Percentiles rank a stretch among this genome's conserved stretches.
Conservation (phyloP, 495 filamentous ascomycete species). For the Hypomontagnella submonticulosa region DNA sequence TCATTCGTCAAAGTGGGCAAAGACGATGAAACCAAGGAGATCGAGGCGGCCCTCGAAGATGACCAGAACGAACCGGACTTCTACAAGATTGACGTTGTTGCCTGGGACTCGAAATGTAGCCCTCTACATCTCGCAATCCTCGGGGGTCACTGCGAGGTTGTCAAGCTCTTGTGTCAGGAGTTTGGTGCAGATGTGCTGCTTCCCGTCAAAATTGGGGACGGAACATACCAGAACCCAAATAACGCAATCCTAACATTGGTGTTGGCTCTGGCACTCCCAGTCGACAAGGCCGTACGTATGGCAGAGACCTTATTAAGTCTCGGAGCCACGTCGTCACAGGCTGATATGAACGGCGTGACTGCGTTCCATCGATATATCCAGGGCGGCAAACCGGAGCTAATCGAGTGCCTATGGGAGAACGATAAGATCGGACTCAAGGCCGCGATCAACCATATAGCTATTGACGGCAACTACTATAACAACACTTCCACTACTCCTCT, state of each 20-base stretch:
- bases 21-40: conserved; percentile 47
- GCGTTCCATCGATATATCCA: conserved; percentile 67
- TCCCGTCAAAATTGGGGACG: conserved; percentile 69
- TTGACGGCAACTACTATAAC: conserved; percentile 44
- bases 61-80: conserved; percentile 76
- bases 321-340: conserved; percentile 78
- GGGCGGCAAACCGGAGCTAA: conserved; percentile 59
- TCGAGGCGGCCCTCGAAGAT: conserved; percentile 58
- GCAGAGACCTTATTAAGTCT: conserved; percentile 69
- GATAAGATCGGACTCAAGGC: conserved; percentile 69
- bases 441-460: conserved; percentile 70
- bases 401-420: conserved; percentile 64
- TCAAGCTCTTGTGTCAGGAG: conserved; percentile 74
- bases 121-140: conserved; percentile 82
- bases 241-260: conserved; percentile 72
- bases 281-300: conserved; percentile 70
- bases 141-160: conserved; percentile 71
- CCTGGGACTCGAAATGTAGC: conserved; percentile 79
- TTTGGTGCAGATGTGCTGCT: conserved; percentile 79
- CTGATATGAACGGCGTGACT: conserved; percentile 67
- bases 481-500: conserved; percentile 51
- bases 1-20: conserved; percentile 75
- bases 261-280: conserved; percentile 66
- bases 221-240: conserved; percentile 54
- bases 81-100: conserved; percentile 76